Conservation (phyloP, 2,329 filamentous ascomycete genomes). For the Fusarium verrucosum region DNA sequence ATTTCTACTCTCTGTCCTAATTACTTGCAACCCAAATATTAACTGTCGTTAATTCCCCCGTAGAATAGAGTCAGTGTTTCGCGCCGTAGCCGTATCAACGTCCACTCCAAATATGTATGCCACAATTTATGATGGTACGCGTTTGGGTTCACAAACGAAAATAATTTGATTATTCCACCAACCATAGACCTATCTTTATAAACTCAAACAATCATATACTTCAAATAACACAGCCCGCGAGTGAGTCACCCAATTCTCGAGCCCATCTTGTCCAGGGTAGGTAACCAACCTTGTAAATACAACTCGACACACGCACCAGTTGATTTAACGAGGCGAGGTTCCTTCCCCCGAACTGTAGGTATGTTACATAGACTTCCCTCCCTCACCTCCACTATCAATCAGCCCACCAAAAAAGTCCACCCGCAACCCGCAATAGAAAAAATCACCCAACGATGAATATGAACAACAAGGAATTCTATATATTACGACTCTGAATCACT, state of each 20-base stretch:
- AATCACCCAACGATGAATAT: neutral
- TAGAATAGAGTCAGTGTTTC: accelerated
- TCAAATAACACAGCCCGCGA: neutral
- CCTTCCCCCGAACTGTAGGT: slow-evolving; percentile 19
- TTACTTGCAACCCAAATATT: too few relatives aligned
- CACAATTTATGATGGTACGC: too few relatives aligned
- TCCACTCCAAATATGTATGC: neutral
- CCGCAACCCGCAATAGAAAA: slow-evolving; percentile 16
- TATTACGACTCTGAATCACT: neutral
- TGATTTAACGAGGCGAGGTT: slow-evolving; percentile 17
- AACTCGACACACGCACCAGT: neutral
- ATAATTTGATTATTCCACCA: neutral
- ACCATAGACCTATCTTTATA: neutral
- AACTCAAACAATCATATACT: neutral
- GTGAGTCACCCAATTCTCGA: neutral
- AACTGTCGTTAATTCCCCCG: accelerated
- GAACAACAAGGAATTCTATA: neutral
- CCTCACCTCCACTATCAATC: too few relatives aligned
- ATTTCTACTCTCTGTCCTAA: neutral
- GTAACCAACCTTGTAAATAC: neutral
- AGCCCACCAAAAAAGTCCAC: slow-evolving; percentile 31
- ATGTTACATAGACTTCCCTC: neutral
- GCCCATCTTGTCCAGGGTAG: slow-evolving; percentile 20
- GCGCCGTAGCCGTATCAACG: neutral
- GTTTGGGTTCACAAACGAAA: neutral